Evolutionary conservation across 441 rosid genomes (phyloP).

Genomic region (Dalechampia spathulata): DNA sequence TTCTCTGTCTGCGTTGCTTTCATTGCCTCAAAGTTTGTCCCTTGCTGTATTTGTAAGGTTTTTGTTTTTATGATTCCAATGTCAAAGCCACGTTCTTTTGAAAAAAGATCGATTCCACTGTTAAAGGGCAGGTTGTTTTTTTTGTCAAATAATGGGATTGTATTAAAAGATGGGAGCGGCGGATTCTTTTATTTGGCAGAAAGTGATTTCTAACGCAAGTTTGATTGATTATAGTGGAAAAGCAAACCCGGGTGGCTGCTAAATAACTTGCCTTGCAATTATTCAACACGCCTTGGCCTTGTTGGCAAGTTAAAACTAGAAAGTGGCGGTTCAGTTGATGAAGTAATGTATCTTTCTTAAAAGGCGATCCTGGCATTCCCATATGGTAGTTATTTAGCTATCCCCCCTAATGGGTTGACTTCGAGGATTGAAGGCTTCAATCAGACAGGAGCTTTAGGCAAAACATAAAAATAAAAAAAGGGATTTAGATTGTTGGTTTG

Average conservation of each 20-base stretch:
- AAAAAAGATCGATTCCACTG: no score
- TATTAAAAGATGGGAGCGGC: no score
- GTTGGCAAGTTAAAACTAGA: conserved; percentile 14
- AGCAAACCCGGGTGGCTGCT: no score
- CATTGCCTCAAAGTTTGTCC: conserved; percentile 5
- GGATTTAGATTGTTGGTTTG: conserved; percentile 12
- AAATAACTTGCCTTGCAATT: no score
- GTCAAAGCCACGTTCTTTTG: no score
- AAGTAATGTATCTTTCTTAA: conserved; percentile 17
- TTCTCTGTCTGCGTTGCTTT: neutral
- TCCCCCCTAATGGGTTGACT: conserved; percentile 17
- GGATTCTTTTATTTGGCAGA: no score
- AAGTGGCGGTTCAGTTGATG: conserved; percentile 14
- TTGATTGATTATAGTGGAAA: no score
- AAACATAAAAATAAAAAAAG: conserved; percentile 6
- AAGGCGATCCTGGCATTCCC: conserved; percentile 10
- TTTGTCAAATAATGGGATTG: no score
- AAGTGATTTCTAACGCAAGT: no score
- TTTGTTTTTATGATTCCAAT: conserved; percentile 8
- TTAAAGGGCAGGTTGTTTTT: no score
- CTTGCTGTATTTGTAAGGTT: conserved; percentile 9
- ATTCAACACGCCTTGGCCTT: conserved; percentile 9
- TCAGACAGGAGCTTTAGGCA: conserved; percentile 1
- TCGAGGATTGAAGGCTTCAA: conserved; percentile 3
- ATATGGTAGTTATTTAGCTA: conserved; percentile 5